Evolutionary conservation across 768 basidiomycete genomes (phyloP).

Genomic region (Tricholoma terreum): DNA sequence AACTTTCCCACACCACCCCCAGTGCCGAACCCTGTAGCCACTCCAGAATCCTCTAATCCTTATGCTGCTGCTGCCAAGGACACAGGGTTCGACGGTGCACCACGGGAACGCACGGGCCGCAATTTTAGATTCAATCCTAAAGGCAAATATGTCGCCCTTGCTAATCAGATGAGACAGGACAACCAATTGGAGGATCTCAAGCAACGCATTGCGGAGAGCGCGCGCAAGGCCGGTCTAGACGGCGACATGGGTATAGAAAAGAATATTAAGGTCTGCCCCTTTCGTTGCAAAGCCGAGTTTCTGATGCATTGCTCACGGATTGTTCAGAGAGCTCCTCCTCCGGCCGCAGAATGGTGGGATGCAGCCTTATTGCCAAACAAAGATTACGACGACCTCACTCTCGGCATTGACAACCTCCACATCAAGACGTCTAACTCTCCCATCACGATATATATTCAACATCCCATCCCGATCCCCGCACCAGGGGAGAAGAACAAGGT

Average conservation of each 20-base stretch:
- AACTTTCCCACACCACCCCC: conserved; percentile 64
- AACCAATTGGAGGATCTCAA: conserved; percentile 87
- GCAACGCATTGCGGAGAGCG: conserved; percentile 88
- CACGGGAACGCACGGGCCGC: conserved; percentile 66
- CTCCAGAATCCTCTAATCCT: conserved; percentile 62
- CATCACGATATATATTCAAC: conserved; percentile 89
- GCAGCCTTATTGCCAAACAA: conserved; percentile 76
- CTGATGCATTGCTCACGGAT: neutral
- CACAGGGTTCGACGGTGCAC: conserved; percentile 68
- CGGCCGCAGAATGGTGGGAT: conserved; percentile 98
- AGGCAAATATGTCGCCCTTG: conserved; percentile 83
- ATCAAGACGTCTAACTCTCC: conserved; percentile 69
- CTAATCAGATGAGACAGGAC: conserved; percentile 69
- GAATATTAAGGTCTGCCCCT: conserved; percentile 69
- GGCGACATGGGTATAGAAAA: conserved; percentile 91
- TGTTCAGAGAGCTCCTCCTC: conserved; percentile 75
- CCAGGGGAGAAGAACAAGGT: conserved; percentile 82
- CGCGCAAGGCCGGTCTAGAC: conserved; percentile 91
- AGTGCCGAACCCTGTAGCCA: conserved; percentile 36
- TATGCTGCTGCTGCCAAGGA: conserved; percentile 65
- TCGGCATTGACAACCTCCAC: conserved; percentile 55
- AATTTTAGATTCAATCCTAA: conserved; percentile 86
- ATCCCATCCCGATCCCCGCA: conserved; percentile 94
- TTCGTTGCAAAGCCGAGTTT: neutral
- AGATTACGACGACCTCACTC: conserved; percentile 70